Evolutionary conservation across 306 rosid species (phyloP), one percentile per base, ranked within the genome.

Genomic region (Biancaea sappan): DNA sequence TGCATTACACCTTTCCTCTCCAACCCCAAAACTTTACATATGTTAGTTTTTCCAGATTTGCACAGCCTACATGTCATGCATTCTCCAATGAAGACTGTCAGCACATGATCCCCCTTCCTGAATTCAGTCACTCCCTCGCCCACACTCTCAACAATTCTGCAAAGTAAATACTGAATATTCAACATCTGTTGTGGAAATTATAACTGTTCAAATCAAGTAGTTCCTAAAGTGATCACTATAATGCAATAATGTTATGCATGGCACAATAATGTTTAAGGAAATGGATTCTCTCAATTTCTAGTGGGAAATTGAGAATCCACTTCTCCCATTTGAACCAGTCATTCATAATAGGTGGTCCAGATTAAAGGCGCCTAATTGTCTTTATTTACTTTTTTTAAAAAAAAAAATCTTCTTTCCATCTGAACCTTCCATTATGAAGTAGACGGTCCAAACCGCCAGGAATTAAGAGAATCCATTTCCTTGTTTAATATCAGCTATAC

Each of bases 121-220:
- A 94, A 94, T 77, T 91, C 97, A 66, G 87, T 82, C 71, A 91
- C 98, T 76, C 87, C 97, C 64, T 52, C 64, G 52, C 98, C 98
- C 74, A 91, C 93, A 73, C 97, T 90, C 87, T 94, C 98, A 37
- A 94, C 98, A 82, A 94, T 80, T 85, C 97, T 94, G 90, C 82
- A 84, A 81, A 84, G 70, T 15, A 51, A 32, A 26, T 28, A 25
- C 54, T 37, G 40, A 2, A 47, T 52, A 31, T 53, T 67, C 79
- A 80, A 44, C 26, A 13, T 53, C 57, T 61, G 28, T 5, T 8
- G 26, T 13, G 59, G 40, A 79, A 34, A 53, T 35, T n/a, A 72
- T 35, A 59, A 25, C 10, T 66, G 22, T 67, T 76, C 15, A 38
- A 51, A 66, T 51, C 29, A 12, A 26, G 21, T 56, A 21, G 46